Base-by-base conservation (phyloP, 129 eudicot genomes). In the Helianthus annuus region DNA sequence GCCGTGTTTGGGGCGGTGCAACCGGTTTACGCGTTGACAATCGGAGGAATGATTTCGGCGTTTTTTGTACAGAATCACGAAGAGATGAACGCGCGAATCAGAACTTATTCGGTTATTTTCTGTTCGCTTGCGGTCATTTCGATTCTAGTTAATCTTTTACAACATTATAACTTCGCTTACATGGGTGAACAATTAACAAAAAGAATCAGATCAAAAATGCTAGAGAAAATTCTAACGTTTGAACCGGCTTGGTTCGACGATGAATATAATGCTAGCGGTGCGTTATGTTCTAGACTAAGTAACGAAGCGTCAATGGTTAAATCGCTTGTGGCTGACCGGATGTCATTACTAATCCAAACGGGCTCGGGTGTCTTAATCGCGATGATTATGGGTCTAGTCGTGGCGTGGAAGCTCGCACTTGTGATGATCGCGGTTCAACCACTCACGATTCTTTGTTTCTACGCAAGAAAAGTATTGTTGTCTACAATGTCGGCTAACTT, bases 391-490 rank as follows among this genome's bases (percentile, higher is more conserved):
- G 97, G 98, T 8, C 69, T 90, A 57, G 39, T 84, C 10, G 80
- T 88, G 16, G 97, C 98, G 10, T 94, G 98, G 98, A 90, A 90
- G 82, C 86, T 94, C 0, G 98, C 97, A 7, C 96, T 94, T 39
- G 96, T 94, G 7, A 90, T 90, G 98, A 90, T 94, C 8, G 96
- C 96, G 0, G 97, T 94, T 39, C 98, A 94, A 65, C 98, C 98
- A 0, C 88, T 94, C 24, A 79, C 91, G 1, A 94, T 94, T 34
- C 71, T 94, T 10, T 94, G 98, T 40, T 87, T 90, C 78, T 94
- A 94, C 82, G 88, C 90, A 1, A 59, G 97, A 78, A 90, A 94
- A 75, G 97, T 94, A 0, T 34, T 94, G 36, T 70, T 90, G 0
- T 87, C 97, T 1, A 66, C 87, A 12, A 85, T 90, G 72, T 79